These are phyloP conservation scores for Lactarius hatsudake DNA, from an alignment of 768 basidiomycete species.

Conservation along the genomic window DNA sequence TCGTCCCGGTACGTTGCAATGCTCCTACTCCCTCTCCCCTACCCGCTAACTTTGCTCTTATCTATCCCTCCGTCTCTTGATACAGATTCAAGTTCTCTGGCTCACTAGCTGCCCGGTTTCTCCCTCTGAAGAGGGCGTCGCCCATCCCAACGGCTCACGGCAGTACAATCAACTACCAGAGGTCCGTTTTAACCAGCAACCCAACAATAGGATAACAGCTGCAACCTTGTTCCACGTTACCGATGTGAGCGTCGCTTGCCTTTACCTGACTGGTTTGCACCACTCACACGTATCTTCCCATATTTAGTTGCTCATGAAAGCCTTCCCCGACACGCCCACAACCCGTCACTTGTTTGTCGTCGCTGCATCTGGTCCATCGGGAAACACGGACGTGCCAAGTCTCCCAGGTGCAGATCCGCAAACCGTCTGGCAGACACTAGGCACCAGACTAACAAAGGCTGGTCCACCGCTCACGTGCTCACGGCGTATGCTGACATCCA, in stretches of 20 bases:
- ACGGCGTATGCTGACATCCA: slow-evolving; percentile 14
- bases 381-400: slow-evolving; percentile 14
- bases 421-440: slow-evolving; percentile 16
- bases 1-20: slow-evolving; percentile 24
- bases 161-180: slow-evolving; percentile 26
- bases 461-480: slow-evolving; percentile 16
- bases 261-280: background rate
- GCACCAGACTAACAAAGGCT: slow-evolving; percentile 22
- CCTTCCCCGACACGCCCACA: slow-evolving; percentile 19
- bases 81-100: slow-evolving; percentile 27
- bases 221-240: slow-evolving; percentile 21
- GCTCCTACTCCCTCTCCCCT: background rate
- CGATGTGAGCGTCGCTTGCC: slow-evolving; percentile 22
- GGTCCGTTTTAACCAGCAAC: slow-evolving; percentile 23
- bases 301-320: slow-evolving; percentile 19
- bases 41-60: background rate
- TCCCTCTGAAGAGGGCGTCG: slow-evolving; percentile 20
- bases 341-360: slow-evolving; percentile 28
- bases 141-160: slow-evolving; percentile 19
- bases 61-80: background rate
- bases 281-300: slow-evolving; percentile 9
- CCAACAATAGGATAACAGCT: slow-evolving; percentile 25
- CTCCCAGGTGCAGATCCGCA: slow-evolving; percentile 19
- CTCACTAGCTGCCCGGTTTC: slow-evolving; percentile 22
- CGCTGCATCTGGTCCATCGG: slow-evolving; percentile 26